These are phyloP conservation scores for Macrotyloma uniflorum DNA, from an alignment of 306 rosid species.

Conservation along the genomic window DNA sequence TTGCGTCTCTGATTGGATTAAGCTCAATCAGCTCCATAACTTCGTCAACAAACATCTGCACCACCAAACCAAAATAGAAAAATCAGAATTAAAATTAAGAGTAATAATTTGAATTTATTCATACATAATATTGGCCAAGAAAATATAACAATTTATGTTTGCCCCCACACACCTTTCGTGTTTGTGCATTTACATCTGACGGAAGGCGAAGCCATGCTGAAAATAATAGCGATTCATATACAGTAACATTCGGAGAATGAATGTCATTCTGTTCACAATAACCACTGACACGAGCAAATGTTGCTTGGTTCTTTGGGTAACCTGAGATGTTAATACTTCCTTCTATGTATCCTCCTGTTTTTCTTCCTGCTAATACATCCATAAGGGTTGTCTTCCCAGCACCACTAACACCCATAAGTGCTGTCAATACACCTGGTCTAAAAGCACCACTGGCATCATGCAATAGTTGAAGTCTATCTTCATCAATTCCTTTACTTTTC, in stretches of 20 bases:
- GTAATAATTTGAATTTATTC: not conserved
- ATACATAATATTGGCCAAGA: not conserved
- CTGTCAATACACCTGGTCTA: conserved; percentile 63
- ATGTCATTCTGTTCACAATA: conserved; percentile 67
- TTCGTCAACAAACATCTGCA: conserved; percentile 57
- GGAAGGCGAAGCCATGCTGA: conserved; percentile 70
- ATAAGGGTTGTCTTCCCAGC: conserved; percentile 72
- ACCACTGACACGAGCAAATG: conserved; percentile 60
- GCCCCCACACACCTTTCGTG: conserved; percentile 21
- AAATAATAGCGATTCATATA: conserved; percentile 57
- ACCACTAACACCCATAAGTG: conserved; percentile 68
- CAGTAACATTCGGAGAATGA: conserved; percentile 59
- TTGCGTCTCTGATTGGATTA: conserved; percentile 46
- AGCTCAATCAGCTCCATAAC: conserved; percentile 66
- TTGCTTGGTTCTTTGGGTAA: conserved; percentile 59
- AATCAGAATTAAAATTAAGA: not conserved
- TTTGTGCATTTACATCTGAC: conserved; percentile 36
- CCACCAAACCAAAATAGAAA: not conserved
- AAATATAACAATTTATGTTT: not conserved
- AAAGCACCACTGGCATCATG: conserved; percentile 66
- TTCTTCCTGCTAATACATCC: conserved; percentile 73
- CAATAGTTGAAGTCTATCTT: conserved; percentile 67
- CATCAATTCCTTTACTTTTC: conserved; percentile 63
- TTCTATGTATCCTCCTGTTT: conserved; percentile 58
- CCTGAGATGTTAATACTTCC: conserved; percentile 66